phyloP scores from a whole-genome alignment of 2,329 filamentous ascomycete genomes.

The Penicillium janthinellum region DNA sequence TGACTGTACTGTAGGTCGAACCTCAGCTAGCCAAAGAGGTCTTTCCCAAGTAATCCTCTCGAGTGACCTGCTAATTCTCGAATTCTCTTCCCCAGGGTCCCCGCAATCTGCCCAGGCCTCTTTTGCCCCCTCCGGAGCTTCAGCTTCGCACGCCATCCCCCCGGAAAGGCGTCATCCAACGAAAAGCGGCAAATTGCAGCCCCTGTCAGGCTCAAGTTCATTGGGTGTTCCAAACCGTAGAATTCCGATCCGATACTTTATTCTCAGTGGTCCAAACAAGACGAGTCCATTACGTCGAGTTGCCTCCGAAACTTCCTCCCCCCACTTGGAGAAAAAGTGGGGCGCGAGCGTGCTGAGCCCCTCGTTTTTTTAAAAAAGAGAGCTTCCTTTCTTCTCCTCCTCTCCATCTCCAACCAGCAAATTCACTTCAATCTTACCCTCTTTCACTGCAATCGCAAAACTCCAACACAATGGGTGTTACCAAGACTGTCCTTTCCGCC shows the following conservation, averaged over 20 bases:
- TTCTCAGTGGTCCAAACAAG: background rate
- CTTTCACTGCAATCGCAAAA: conserved; percentile 4
- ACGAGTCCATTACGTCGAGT: conserved; percentile 10
- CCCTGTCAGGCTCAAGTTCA: background rate
- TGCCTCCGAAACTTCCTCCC: background rate
- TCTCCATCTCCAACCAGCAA: background rate
- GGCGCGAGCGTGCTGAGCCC: conserved; percentile 6
- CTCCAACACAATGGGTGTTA: conserved; percentile 65
- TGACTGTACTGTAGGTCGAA: background rate
- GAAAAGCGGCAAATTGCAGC: background rate
- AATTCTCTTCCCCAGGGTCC: background rate
- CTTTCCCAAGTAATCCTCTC: background rate
- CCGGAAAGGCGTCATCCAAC: background rate
- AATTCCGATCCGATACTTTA: background rate
- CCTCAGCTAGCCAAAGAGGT: conserved; percentile 1
- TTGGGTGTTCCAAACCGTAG: background rate
- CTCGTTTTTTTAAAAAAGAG: conserved; percentile 5
- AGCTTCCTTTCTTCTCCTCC: background rate
- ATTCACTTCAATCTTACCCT: background rate
- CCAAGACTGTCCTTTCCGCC: conserved; percentile 63
- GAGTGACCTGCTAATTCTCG: background rate
- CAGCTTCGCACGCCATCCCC: background rate
- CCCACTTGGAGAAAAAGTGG: conserved; percentile 18
- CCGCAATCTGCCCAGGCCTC: background rate
- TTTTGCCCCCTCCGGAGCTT: background rate